Percentiles rank a stretch among this genome's conserved stretches.
phyloP scores from a whole-genome alignment of 2,329 filamentous ascomycete genomes.

The Pyricularia pennisetigena region DNA sequence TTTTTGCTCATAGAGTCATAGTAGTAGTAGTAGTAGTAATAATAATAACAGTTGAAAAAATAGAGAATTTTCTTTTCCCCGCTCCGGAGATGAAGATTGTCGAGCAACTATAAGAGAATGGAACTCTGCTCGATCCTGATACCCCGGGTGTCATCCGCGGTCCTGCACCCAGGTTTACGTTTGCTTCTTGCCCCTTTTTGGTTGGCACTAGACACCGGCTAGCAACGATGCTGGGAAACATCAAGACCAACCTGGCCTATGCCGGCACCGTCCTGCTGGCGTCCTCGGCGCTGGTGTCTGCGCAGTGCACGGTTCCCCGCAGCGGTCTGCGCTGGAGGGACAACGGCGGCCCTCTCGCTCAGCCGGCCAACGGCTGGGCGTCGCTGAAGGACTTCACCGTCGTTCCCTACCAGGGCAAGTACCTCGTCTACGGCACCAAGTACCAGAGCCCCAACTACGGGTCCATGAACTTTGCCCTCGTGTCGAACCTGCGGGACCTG shows the following conservation, averaged over 20 bases:
- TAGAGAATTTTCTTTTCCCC: too few species aligned
- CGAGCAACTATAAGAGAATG: background rate
- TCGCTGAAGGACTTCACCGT: conserved; percentile 55
- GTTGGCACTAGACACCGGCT: background rate
- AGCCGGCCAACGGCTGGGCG: conserved; percentile 41
- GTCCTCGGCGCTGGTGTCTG: conserved; percentile 12
- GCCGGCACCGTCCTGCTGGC: conserved; percentile 5
- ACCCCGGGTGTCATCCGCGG: background rate
- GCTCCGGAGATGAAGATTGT: background rate
- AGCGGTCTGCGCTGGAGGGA: conserved; percentile 46
- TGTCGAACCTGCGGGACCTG: conserved; percentile 33
- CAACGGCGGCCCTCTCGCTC: conserved; percentile 32
- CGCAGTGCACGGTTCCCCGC: conserved; percentile 35
- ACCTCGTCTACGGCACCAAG: conserved; percentile 50
- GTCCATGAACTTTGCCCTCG: conserved; percentile 47
- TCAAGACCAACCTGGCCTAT: conserved; percentile 4
- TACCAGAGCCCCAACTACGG: conserved; percentile 31
- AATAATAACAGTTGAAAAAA: too few species aligned
- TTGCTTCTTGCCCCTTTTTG: background rate
- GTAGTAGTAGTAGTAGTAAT: too few species aligned
- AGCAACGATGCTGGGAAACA: background rate
- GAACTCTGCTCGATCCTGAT: background rate
- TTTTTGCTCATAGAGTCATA: too few species aligned
- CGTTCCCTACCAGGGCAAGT: conserved; percentile 43
- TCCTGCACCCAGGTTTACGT: background rate